Evolutionary conservation across 139 green algal genomes (phyloP).

Genomic region (Klebsormidium nitens): DNA sequence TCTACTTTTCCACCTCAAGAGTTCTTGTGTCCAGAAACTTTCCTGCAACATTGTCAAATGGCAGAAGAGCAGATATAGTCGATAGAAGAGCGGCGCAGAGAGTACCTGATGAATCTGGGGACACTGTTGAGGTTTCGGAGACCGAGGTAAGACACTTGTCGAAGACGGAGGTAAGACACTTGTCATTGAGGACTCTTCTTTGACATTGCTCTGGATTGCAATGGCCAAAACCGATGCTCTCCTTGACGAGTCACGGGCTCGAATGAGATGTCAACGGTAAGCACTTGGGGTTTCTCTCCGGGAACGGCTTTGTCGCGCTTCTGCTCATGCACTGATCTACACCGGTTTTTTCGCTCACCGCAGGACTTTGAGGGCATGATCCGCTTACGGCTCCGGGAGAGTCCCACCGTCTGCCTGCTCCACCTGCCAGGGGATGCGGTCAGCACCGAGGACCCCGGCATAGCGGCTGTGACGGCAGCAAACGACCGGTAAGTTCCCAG

Average conservation of each 20-base stretch:
- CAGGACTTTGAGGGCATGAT: slow-evolving; percentile 6
- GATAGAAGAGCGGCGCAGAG: no score
- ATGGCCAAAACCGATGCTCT: no score
- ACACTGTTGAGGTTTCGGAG: no score
- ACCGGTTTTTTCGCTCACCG: neutral
- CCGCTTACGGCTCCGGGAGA: slow-evolving; percentile 17
- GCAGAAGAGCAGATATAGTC: no score
- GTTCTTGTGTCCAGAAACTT: no score
- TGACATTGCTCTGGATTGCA: no score
- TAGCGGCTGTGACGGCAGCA: slow-evolving; percentile 11
- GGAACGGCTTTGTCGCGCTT: neutral
- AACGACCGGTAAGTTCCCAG: slow-evolving; percentile 24
- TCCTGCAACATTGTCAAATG: no score
- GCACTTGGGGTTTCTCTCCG: neutral
- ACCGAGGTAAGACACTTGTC: no score
- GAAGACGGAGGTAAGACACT: no score
- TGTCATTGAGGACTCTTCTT: no score
- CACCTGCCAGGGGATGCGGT: slow-evolving; percentile 7
- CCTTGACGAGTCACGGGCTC: neutral
- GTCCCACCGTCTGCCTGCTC: slow-evolving; percentile 23
- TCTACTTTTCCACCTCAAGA: no score
- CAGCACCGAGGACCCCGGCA: slow-evolving; percentile 3
- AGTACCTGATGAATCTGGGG: no score
- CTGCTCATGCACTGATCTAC: neutral
- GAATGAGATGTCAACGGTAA: neutral